Base-by-base conservation (phyloP, 164 flowering plant species). In the Chloranthus sessilifolius region DNA sequence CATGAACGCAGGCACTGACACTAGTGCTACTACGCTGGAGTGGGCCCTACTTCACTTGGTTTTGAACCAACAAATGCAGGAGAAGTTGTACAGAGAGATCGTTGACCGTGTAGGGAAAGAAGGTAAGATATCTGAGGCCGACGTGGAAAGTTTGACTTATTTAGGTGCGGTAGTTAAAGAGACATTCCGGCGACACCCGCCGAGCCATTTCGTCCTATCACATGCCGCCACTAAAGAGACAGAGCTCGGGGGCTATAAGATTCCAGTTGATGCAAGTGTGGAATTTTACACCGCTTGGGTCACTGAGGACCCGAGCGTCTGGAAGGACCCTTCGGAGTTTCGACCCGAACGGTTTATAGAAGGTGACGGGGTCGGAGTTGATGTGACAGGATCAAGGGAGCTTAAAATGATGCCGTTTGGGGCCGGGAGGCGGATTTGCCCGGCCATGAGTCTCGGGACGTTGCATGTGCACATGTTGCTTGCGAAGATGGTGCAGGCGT, bases 381-480 rank as follows among this genome's bases (percentile, higher is more conserved):
- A 86, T 40, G 71, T 85, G 51, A 90, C 95, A 0, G 98, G 98
- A 40, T 71, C 75, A 0, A 66, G 60, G 26, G 85, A 69, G 1
- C 71, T 87, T 47, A 77, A 63, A 65, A 84, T 90, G 98, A 47
- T 80, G 67, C 98, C 98, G 2, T 90, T 90, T 20, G 98, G 98
- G 0, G 87, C 74, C 9, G 98, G 98, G 9, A 41, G 98, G 63
- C 53, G 98, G 67, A 83, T 85, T 2, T 91, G 94, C 48, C 98
- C 95, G 23, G 98, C 83, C 2, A 55, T 67, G 83, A 72, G 68
- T 2, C 53, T 90, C 20, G 98, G 91, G 2, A 73, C 70, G 33
- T 42, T 87, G 72, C 95, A 90, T 58, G 69, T 80, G 5, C 56
- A 69, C 28, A 20, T 87, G 67, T 14, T 86, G 69, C 53, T 90